Evolutionary conservation across 202 grass and related monocot genomes (phyloP).

Genomic region (Musa balbisiana): DNA sequence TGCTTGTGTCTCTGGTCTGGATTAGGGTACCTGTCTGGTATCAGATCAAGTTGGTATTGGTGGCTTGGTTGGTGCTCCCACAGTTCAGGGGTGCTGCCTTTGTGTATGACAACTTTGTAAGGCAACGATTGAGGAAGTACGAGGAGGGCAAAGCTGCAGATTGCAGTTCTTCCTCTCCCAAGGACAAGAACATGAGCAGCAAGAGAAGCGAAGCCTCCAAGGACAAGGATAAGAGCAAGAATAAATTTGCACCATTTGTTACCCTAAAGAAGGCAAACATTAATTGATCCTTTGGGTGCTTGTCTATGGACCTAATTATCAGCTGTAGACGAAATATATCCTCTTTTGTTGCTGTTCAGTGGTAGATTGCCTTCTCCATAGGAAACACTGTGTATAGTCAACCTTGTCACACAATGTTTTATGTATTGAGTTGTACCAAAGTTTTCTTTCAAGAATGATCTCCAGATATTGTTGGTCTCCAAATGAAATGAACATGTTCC

Average conservation of each 20-base stretch:
- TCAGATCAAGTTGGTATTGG: constrained; percentile 68
- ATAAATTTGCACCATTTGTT: constrained; percentile 53
- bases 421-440: too few species aligned
- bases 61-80: constrained; percentile 80
- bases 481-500: too few species aligned
- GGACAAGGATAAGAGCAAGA: constrained; percentile 59
- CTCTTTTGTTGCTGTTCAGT: not conserved
- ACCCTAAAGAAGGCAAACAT: constrained; percentile 45
- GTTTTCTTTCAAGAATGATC: too few species aligned
- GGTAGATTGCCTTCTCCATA: not conserved
- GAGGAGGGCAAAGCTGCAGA: constrained; percentile 4
- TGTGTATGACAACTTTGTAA: constrained; percentile 83
- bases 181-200: constrained; percentile 25
- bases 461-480: too few species aligned
- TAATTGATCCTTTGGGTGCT: not conserved
- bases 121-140: constrained; percentile 62
- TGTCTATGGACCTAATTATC: too few species aligned
- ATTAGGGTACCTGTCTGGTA: constrained; percentile 81
- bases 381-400: not conserved
- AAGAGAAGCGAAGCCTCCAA: constrained; percentile 30
- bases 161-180: not conserved
- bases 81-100: constrained; percentile 87
- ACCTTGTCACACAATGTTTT: not conserved
- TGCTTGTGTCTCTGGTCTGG: not conserved
- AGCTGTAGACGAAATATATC: too few species aligned